Conservation (phyloP, 2,329 filamentous ascomycete genomes). For the Tolypocladium guangdongense region DNA sequence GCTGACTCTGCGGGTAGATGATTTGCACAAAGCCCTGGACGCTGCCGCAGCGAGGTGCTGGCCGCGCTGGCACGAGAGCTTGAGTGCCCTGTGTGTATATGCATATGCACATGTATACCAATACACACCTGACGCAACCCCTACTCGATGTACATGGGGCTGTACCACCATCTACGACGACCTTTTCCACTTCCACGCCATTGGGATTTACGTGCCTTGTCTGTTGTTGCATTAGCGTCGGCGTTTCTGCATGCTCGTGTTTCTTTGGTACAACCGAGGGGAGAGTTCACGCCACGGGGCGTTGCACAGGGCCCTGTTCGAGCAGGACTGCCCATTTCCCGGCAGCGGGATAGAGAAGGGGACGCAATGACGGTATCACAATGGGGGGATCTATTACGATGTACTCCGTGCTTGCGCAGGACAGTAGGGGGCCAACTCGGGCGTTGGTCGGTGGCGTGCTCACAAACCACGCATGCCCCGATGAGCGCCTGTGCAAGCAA, state of each 20-base stretch:
- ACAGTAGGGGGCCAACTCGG: background rate
- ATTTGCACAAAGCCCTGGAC: constrained; percentile 63
- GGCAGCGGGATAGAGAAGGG: background rate
- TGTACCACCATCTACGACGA: background rate
- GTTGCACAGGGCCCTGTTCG: background rate
- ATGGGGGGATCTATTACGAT: background rate
- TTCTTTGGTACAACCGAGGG: background rate
- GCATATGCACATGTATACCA: background rate
- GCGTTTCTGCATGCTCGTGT: background rate
- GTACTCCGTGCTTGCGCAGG: background rate
- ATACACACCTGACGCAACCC: background rate
- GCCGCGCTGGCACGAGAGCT: constrained; percentile 8
- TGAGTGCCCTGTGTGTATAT: background rate
- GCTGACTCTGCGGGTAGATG: constrained; percentile 32
- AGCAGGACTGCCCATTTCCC: background rate
- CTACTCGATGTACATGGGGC: background rate
- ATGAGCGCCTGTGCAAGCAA: background rate
- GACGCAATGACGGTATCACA: no score
- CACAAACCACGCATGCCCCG: background rate
- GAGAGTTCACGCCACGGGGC: background rate
- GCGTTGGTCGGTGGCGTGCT: background rate
- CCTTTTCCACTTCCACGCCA: background rate
- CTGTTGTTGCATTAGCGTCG: background rate
- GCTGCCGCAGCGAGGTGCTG: constrained; percentile 43
- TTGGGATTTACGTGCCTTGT: background rate